Conservation (phyloP, 345 rosid species). For the Triadica sebifera region DNA sequence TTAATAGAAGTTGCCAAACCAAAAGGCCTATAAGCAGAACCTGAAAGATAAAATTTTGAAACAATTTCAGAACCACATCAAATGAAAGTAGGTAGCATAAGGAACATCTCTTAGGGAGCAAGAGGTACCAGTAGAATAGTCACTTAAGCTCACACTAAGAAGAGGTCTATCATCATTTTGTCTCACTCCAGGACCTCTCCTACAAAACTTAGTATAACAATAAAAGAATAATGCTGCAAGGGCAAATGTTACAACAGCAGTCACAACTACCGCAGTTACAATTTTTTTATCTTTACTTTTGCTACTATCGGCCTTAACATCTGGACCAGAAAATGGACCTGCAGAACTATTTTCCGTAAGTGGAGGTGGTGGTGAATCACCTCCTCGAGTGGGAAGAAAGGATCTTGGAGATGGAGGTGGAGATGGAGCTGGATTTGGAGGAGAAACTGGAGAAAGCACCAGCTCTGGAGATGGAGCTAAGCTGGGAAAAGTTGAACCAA, state of each 20-base stretch:
- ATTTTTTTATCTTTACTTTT: constrained; percentile 36
- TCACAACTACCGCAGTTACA: constrained; percentile 66
- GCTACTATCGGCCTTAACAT: constrained; percentile 19
- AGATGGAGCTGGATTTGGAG: constrained; percentile 13
- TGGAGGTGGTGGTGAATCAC: constrained; percentile 30
- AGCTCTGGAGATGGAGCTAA: constrained; percentile 30
- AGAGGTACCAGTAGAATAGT: constrained; percentile 57
- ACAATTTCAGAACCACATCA: constrained; percentile 12
- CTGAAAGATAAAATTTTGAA: constrained; percentile 38
- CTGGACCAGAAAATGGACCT: constrained; percentile 31
- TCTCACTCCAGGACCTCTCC: constrained; percentile 39
- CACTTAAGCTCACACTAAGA: constrained; percentile 75
- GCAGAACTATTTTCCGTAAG: constrained; percentile 22
- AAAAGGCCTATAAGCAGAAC: constrained; percentile 55
- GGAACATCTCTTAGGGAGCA: not conserved
- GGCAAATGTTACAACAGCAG: constrained; percentile 65
- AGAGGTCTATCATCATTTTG: constrained; percentile 84
- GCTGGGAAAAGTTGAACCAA: constrained; percentile 24
- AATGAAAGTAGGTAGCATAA: constrained; percentile 7
- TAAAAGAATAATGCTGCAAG: constrained; percentile 64
- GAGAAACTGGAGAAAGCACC: constrained; percentile 22
- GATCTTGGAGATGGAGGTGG: constrained; percentile 34
- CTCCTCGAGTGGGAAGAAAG: constrained; percentile 29
- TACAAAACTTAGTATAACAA: constrained; percentile 48
- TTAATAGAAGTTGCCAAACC: constrained; percentile 46